Evolutionary conservation across 169 alveolate species (phyloP), one percentile per base, ranked within the genome.

Genomic region (Plasmodium gaboni): DNA sequence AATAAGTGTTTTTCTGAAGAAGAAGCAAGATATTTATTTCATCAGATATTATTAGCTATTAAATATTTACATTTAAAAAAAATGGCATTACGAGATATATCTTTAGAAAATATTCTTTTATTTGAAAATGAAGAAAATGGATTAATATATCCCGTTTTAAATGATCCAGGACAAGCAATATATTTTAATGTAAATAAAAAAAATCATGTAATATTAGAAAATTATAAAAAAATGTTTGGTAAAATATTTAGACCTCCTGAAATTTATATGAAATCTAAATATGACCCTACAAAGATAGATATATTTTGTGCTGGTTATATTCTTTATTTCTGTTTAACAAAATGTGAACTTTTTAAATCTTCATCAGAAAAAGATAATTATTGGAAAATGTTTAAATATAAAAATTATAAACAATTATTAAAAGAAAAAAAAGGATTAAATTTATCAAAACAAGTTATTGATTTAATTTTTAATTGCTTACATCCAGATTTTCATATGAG

Each of bases 91-190:
- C 42, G 89, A 48, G 95, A 92, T 26, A 90, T 90, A 46, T 94
- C 95, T 8, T 72, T 94, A 42, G 96, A 94, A 53, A 94, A 94
- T 68, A 87, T 94, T 17, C 92, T 94, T 28, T 86, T 94, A 51
- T 94, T 89, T 67, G 94, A 88, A 50, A 86, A 92, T 78, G 93
- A 89, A 46, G 88, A 74, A 0, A 93, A 87, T 17, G 93, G 95
- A 13, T 51, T 85, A 26, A 85, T 92, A 38, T 68, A 88, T 22
- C 96, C 96, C 5, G 93, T 88, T 42, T 50, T 94, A 17, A 89
- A 95, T 63, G 96, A 94, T 60, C 96, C 96, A 53, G 96, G 96
- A 0, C 96, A 94, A 73, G 96, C 96, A 2, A 83, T 93, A 12
- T 53, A 78, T 38, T 78, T 78, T 55, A 65, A 22, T 65, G 51